Conservation (phyloP, 345 rosid species). For the Sonneratia alba region DNA sequence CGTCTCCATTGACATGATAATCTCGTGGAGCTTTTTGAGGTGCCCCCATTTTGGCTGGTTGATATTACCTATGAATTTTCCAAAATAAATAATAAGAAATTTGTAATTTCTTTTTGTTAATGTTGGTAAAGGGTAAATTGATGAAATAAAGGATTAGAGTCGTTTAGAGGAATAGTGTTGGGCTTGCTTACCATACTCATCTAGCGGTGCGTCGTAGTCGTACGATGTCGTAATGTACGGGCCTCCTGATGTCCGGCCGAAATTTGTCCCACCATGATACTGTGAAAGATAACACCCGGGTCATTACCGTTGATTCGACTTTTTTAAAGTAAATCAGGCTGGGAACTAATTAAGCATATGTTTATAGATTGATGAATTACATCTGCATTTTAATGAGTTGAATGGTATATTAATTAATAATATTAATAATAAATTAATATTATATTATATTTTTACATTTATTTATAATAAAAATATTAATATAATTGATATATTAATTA, state of each 20-base stretch:
- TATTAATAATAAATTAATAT: no score
- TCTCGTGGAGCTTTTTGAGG: constrained; percentile 48
- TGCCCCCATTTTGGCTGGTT: constrained; percentile 20
- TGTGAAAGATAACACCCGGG: no score
- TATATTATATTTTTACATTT: no score
- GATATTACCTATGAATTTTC: not conserved
- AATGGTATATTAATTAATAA: no score
- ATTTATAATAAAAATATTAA: no score
- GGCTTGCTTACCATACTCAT: constrained; percentile 25
- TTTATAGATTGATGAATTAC: no score
- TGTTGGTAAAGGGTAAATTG: not conserved
- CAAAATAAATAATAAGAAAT: not conserved
- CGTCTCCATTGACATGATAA: constrained; percentile 46
- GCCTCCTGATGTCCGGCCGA: constrained; percentile 26
- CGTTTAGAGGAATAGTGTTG: no score
- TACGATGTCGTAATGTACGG: constrained; percentile 33
- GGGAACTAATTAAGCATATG: no score
- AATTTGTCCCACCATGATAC: not conserved
- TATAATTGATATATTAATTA: no score
- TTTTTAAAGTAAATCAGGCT: no score
- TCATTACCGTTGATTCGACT: not conserved
- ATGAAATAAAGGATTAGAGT: not conserved
- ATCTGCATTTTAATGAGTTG: no score
- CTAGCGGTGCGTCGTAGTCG: constrained; percentile 34
- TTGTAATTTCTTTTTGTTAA: no score